Conservation (phyloP, 2,329 filamentous ascomycete genomes). For the Ceratocystis papillata region DNA sequence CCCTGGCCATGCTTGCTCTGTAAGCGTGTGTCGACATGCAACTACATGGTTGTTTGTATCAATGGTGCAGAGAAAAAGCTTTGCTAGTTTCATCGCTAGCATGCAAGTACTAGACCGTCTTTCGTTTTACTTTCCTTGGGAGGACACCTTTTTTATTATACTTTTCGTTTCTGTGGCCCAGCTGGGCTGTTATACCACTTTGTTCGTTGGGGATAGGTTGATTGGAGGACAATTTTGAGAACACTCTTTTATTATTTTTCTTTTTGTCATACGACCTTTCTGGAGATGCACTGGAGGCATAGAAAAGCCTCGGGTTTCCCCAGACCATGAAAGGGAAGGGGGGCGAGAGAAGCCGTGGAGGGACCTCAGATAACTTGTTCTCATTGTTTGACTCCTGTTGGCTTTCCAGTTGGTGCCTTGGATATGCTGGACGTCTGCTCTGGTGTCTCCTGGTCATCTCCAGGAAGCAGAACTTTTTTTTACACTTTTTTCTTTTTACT, state of each 20-base stretch:
- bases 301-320: neutral
- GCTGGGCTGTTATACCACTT: conserved; percentile 23
- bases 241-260: conserved; percentile 14
- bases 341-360: conserved; percentile 13
- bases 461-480: conserved; percentile 2
- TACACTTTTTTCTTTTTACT: neutral
- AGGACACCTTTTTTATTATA: neutral
- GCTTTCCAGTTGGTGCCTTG: conserved; percentile 3
- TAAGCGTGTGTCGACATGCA: conserved; percentile 11
- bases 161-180: conserved; percentile 17
- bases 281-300: conserved; percentile 1
- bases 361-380: conserved; percentile 18
- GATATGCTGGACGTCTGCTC: conserved; percentile 9
- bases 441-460: neutral
- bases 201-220: conserved; percentile 24
- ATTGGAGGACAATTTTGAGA: conserved; percentile 23
- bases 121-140: conserved; percentile 7
- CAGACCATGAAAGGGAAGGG: neutral
- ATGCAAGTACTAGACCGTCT: conserved; percentile 3
- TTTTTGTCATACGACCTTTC: conserved; percentile 18
- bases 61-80: neutral
- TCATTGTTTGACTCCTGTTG: conserved; percentile 21
- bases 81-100: neutral
- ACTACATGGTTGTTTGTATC: neutral
- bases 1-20: conserved; percentile 24